These are phyloP conservation scores for Klebsormidium nitens DNA, from an alignment of 139 green algal species.

Conservation along the genomic window DNA sequence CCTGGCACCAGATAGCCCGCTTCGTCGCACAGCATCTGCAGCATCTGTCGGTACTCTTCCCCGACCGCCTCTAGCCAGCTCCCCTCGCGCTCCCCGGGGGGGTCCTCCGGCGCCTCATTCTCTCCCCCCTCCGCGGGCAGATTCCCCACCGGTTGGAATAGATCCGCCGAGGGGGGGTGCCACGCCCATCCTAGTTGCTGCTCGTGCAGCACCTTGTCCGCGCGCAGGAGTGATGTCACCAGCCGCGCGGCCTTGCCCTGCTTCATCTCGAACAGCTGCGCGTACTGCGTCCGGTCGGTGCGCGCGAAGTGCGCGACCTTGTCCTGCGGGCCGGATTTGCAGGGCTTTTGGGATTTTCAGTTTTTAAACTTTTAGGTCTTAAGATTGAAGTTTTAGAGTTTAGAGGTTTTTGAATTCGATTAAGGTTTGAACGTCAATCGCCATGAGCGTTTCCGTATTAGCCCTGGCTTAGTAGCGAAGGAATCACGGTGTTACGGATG, in stretches of 20 bases:
- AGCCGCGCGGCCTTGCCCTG: constrained; percentile 53
- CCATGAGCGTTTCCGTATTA: too few relatives aligned
- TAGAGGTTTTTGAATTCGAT: too few relatives aligned
- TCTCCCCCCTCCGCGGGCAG: constrained; percentile 26
- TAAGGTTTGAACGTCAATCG: too few relatives aligned
- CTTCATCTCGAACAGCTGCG: constrained; percentile 64
- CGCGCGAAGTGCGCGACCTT: constrained; percentile 72
- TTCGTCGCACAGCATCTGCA: constrained; percentile 64
- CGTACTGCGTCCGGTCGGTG: constrained; percentile 52
- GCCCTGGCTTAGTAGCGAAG: too few relatives aligned
- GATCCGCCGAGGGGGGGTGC: constrained; percentile 52
- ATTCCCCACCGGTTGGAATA: constrained; percentile 50
- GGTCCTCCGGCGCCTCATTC: constrained; percentile 8
- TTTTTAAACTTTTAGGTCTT: too few relatives aligned
- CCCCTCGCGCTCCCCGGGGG: neutral
- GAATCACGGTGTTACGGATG: too few relatives aligned
- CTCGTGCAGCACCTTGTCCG: constrained; percentile 66
- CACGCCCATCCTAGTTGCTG: constrained; percentile 74
- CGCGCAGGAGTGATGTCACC: constrained; percentile 53
- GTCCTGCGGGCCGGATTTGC: too few relatives aligned
- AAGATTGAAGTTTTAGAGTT: too few relatives aligned
- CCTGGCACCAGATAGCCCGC: constrained; percentile 64
- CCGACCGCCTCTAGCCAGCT: neutral
- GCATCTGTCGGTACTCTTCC: constrained; percentile 31
- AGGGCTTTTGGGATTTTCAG: too few relatives aligned